Evolutionary conservation across 2,329 filamentous ascomycete species (phyloP).

Genomic region (Alternaria triticimaculans): DNA sequence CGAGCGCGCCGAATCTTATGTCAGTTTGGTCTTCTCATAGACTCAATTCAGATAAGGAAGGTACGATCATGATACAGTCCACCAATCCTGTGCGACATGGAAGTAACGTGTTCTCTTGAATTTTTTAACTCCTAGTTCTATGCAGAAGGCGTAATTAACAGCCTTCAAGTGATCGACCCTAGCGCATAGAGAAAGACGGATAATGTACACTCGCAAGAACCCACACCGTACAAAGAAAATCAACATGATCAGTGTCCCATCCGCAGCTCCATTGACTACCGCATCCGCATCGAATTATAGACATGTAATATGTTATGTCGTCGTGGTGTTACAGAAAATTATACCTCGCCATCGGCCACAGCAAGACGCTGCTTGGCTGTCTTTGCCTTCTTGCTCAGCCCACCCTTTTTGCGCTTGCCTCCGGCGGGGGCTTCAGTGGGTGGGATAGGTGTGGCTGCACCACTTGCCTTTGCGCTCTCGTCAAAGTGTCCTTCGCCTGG

Average conservation of each 20-base stretch:
- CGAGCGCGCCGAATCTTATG: not conserved
- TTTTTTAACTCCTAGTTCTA: conserved; percentile 22
- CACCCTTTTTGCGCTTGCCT: conserved; percentile 59
- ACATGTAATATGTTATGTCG: conserved; percentile 14
- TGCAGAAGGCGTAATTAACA: conserved; percentile 11
- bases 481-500: conserved; percentile 96
- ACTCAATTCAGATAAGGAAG: not conserved
- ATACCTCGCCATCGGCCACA: conserved; percentile 54
- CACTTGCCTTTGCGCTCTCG: conserved; percentile 82
- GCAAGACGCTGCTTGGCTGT: conserved; percentile 58
- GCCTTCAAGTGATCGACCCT: conserved; percentile 5
- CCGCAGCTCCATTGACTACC: not conserved
- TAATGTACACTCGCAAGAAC: conserved; percentile 25
- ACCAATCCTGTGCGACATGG: not conserved
- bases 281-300: conserved; percentile 10
- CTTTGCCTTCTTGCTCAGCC: conserved; percentile 60
- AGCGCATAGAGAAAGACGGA: conserved; percentile 9
- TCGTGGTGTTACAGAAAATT: conserved; percentile 17
- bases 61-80: not conserved
- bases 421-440: conserved; percentile 40
- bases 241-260: not conserved
- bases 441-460: conserved; percentile 80
- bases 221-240: conserved; percentile 3
- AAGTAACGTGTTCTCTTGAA: conserved; percentile 11
- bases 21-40: not conserved